Evolutionary conservation across 371 early-diverging fungal genomes (phyloP), one percentile per base, ranked within the genome.

Genomic region (Blakeslea trispora): DNA sequence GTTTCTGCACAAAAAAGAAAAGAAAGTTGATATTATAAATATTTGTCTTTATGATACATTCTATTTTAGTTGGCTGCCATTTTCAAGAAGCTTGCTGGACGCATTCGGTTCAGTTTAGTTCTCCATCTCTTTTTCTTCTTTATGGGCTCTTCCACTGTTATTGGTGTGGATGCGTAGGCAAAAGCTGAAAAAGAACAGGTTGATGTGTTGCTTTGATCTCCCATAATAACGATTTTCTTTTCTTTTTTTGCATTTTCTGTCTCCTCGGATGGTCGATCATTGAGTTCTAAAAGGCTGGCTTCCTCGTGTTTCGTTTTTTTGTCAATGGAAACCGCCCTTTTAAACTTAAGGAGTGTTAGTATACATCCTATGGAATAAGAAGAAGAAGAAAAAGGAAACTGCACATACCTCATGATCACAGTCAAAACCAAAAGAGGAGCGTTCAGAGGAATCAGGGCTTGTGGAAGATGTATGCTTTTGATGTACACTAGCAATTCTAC

Each of bases 151-250:
- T 41, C 18, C n/a, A 45, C 11, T 8, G 45, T 42, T 22, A 59
- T 40, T 2, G 62, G 69, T 2, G 69, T 69, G 14, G 69, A 61
- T 22, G 69, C 65, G 52, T 61, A 69, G 18, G 65, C 50, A 58
- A 69, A 69, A 21, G 69, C 51, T 21, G 60, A 47, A 17, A 53
- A 24, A 19, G 43, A 17, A 19, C 43, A 0, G 22, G 18, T 39
- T 21, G 40, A 40, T 39, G 22, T 55, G 43, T 47, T 42, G 22
- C 50, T 24, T 18, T 32, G 41, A 40, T 6, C 13, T 45, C 11
- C 17, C 2, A 43, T 9, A 43, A 18, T 9, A 43, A 18, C 9
- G 18, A 18, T 17, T 9, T 17, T 17, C 18, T 18, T 19, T 43
- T 43, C 43, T 43, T 17, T 43, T 15, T 18, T 45, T 13, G 19